Evolutionary conservation across 2,329 filamentous ascomycete species (phyloP).

Genomic region (Biscogniauxia sp.): DNA sequence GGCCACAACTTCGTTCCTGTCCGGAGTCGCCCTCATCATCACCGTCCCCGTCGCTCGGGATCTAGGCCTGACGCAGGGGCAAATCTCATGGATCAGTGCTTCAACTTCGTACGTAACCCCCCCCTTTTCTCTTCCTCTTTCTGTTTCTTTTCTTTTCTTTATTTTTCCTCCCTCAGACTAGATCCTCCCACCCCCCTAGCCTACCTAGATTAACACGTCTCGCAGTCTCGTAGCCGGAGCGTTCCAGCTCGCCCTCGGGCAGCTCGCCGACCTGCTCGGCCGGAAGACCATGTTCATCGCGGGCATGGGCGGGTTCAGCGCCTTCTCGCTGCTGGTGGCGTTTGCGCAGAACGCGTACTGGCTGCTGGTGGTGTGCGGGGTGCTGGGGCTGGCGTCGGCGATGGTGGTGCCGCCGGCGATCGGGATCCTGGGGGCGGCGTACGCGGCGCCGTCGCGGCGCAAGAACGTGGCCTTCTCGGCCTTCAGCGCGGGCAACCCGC

Average conservation of each 20-base stretch:
- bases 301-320: slow-evolving; percentile 57
- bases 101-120: slow-evolving; percentile 48
- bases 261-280: slow-evolving; percentile 65
- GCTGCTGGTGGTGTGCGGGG: slow-evolving; percentile 61
- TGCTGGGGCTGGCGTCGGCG: slow-evolving; percentile 63
- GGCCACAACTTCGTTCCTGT: slow-evolving; percentile 58
- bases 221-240: slow-evolving; percentile 58
- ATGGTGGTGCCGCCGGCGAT: slow-evolving; percentile 62
- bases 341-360: slow-evolving; percentile 58
- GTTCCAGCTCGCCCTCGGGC: slow-evolving; percentile 65
- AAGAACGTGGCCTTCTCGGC: slow-evolving; percentile 36
- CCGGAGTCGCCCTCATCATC: slow-evolving; percentile 59
- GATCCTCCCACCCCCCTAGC: not conserved
- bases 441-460: slow-evolving; percentile 49
- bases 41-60: slow-evolving; percentile 59
- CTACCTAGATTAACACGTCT: not conserved
- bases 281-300: slow-evolving; percentile 58
- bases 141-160: not conserved
- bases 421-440: slow-evolving; percentile 61
- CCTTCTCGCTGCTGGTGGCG: slow-evolving; percentile 55
- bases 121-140: not conserved
- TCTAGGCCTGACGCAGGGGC: slow-evolving; percentile 60
- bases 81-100: slow-evolving; percentile 67
- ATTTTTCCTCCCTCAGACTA: not conserved
- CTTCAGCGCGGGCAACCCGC: slow-evolving; percentile 36